Base-by-base conservation (phyloP, 1,139 yeast species). In the Wickerhamomyces sp. region DNA sequence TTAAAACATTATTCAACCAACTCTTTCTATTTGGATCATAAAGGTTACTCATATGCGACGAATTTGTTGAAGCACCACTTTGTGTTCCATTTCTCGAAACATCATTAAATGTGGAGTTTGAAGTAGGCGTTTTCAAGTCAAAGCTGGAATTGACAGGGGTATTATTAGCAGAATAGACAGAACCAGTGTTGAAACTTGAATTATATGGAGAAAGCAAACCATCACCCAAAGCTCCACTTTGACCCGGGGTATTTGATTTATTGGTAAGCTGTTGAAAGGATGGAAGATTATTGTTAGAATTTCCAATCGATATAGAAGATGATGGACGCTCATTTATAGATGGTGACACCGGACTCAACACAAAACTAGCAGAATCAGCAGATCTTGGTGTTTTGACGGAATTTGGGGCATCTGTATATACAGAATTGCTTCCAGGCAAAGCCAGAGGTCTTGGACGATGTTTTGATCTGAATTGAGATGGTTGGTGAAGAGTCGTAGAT, bases 361-460 rank as follows among this genome's bases (percentile, higher is more conserved):
- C 28, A 13, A 44, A 47, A 19, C 40, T 38, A 5, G 22, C 29
- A 5, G 50, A 44, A 11, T 32, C 33, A 1, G 51, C 37, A 17
- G 52, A 42, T n/a, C 39, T 37, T 28, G 52, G 52, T 3, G 49
- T 42, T 13, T 46, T 51, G 2, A 36, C 46, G 2, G 45, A 40
- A 23, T 32, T 40, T 17, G 51, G 51, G 8, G 42, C 41, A 33
- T 46, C 52, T 18, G 39, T 45, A 22, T 44, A 47, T 11, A 40
- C 22, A 1, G 40, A 15, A n/a, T 36, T 41, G 11, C 42, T 28
- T 4, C 37, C 7, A 3, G 43, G 38, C 11, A 47, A 24, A 5
- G 41, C 42, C 17, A 50, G 33, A 4, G 54, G 54, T 15, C 46
- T 40, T 25, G 54, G 54, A 31, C 54, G 45, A 26, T 44, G 51